Conservation (phyloP, 441 rosid genomes). For the Gossypium gossypioides region DNA sequence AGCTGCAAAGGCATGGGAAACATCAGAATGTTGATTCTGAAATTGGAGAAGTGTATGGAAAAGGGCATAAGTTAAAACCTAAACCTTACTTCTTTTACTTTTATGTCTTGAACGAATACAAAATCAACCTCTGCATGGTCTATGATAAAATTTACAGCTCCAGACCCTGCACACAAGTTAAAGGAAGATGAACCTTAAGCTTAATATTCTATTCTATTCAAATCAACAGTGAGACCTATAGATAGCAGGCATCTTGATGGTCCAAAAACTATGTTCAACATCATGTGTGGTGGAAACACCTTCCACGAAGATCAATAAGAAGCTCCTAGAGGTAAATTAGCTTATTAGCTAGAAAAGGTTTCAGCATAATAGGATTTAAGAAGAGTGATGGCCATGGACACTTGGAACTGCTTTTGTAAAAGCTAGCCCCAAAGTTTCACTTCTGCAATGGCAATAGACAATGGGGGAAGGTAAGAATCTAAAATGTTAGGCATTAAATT, state of each 20-base stretch:
- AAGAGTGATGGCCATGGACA: background rate
- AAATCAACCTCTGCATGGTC: slow-evolving; percentile 75
- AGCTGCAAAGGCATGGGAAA: slow-evolving; percentile 35
- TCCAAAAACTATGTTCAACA: background rate
- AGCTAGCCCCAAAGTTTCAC: background rate
- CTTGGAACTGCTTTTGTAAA: background rate
- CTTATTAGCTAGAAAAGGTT: background rate
- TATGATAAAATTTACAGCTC: slow-evolving; percentile 71
- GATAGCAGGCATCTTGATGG: background rate
- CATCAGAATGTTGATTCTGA: slow-evolving; percentile 3
- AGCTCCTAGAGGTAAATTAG: background rate
- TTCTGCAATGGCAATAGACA: background rate
- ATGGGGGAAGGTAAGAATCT: background rate
- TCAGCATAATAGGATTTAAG: background rate
- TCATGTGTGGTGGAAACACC: background rate
- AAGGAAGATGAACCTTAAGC: slow-evolving; percentile 2
- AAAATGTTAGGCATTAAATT: background rate
- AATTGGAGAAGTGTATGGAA: background rate
- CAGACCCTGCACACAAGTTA: slow-evolving; percentile 48
- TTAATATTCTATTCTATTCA: background rate
- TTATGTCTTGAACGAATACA: slow-evolving; percentile 75
- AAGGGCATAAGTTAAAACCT: background rate
- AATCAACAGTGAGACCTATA: background rate
- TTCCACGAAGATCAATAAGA: background rate
- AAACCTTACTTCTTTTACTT: slow-evolving; percentile 52